Evolutionary conservation across 768 basidiomycete species (phyloP), one percentile per base, ranked within the genome.

Genomic region (Paxillus rubicundulus): DNA sequence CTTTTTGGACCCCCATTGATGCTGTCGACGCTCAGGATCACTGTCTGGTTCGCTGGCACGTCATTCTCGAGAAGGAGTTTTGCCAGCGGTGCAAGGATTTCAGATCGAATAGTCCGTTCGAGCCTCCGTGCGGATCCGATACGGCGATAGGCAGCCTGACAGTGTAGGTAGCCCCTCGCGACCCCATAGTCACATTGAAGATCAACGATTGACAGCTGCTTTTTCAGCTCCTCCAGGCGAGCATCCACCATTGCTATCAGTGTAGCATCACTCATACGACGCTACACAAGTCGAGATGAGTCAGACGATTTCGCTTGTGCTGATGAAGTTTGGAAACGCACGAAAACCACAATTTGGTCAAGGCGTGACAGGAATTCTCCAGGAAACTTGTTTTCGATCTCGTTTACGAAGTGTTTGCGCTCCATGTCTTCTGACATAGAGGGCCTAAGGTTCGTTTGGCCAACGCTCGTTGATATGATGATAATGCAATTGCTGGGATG

Each of bases 341-440:
- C 49, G 32, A 50, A 50, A 12, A 50, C 40, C 27, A 50, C 49
- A 41, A 50, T 40, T 50, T 50, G 20, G n/a, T 50, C 49, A 27
- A 50, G 49, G 14, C 49, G 49, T 14, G 37, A 40, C 28, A 50
- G 12, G 32, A 50, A 50, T 40, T 50, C 49, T 9, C 36, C 49
- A 28, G 49, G 49, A 40, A 50, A 43, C 16, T 43, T 12, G 49
- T 2, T 38, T n/a, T 50, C 9, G 16, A 50, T 40, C 30, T 50
- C 40, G 8, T 43, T 33, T 40, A 42, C 24, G 49, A 50, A 50
- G 30, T 43, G 49, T 20, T 38, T 42, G 30, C 30, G 49, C 40
- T 50, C 49, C 36, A 5, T 20, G 10, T 50, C 49, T 14, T 50
- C 49, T 16, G 40, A 50, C 30, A 32, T 24, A 21, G 49, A 17